Evolutionary conservation across 1,284 basidiomycete genomes (phyloP).

Genomic region (Ustilago xerochloae): DNA sequence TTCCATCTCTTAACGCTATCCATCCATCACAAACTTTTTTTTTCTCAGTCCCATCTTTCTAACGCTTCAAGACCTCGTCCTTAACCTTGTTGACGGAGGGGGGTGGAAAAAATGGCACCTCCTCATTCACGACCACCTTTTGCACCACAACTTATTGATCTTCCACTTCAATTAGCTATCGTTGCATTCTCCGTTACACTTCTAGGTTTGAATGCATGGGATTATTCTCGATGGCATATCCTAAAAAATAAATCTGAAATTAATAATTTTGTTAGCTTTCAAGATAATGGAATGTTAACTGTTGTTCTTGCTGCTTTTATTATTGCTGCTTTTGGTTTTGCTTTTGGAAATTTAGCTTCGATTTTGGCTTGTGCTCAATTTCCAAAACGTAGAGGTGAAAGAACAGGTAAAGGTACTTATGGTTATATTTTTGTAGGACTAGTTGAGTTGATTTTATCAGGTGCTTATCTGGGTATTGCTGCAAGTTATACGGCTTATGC

Average conservation of each 20-base stretch:
- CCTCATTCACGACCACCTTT: slow-evolving; percentile 41
- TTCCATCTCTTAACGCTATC: not conserved
- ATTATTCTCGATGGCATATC: slow-evolving; percentile 41
- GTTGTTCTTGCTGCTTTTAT: slow-evolving; percentile 52
- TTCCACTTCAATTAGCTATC: slow-evolving; percentile 51
- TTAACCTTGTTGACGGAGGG: too few species aligned
- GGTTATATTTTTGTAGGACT: slow-evolving; percentile 51
- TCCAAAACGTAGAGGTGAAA: slow-evolving; percentile 49
- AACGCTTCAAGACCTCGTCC: too few species aligned
- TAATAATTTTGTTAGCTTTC: slow-evolving; percentile 39
- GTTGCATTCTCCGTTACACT: slow-evolving; percentile 53
- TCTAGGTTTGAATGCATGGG: slow-evolving; percentile 49
- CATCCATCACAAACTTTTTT: not conserved
- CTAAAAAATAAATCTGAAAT: slow-evolving; percentile 25
- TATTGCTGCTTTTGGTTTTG: slow-evolving; percentile 43
- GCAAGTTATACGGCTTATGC: slow-evolving; percentile 48
- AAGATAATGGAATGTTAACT: slow-evolving; percentile 48
- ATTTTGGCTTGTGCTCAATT: slow-evolving; percentile 54
- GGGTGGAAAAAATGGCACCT: slow-evolving; percentile 46
- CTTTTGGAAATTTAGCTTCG: slow-evolving; percentile 41
- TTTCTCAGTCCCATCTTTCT: not conserved
- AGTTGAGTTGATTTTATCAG: slow-evolving; percentile 40
- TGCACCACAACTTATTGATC: slow-evolving; percentile 50
- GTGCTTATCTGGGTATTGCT: slow-evolving; percentile 49
- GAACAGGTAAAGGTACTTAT: slow-evolving; percentile 56